Evolutionary conservation across 306 rosid species (phyloP).

Genomic region (Trifolium subterraneum): DNA sequence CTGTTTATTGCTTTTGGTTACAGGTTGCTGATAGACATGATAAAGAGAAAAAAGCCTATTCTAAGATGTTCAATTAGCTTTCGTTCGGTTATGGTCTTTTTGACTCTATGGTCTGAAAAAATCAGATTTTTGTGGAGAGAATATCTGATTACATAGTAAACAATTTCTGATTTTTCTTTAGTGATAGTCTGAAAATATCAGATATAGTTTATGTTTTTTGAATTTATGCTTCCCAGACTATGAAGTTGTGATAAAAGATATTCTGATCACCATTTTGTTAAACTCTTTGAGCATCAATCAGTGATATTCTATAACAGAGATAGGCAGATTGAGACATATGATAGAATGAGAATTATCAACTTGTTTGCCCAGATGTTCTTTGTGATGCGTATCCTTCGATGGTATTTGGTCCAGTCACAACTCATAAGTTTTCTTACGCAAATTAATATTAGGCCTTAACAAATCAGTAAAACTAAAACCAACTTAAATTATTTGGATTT

Average conservation of each 20-base stretch:
- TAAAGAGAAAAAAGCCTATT: conserved; percentile 75
- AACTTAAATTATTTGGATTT: conserved; percentile 37
- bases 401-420: conserved; percentile 29
- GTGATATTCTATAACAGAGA: conserved; percentile 35
- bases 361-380: background rate
- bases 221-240: conserved; percentile 24
- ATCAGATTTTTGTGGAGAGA: conserved; percentile 33
- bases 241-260: conserved; percentile 28
- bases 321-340: conserved; percentile 32
- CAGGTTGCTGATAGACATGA: conserved; percentile 82
- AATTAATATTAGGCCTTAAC: conserved; percentile 4
- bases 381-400: conserved; percentile 9
- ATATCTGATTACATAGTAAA: conserved; percentile 34
- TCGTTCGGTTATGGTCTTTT: conserved; percentile 23
- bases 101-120: conserved; percentile 23
- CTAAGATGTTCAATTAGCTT: conserved; percentile 78
- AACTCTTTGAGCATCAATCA: conserved; percentile 32
- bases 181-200: conserved; percentile 38
- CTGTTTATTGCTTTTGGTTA: conserved; percentile 5
- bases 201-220: conserved; percentile 36
- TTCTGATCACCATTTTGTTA: conserved; percentile 25
- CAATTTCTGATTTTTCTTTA: conserved; percentile 39
- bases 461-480: conserved; percentile 25
- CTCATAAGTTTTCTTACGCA: conserved; percentile 18
- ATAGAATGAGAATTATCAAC: conserved; percentile 22